A percentile compares a stretch with the other conserved stretches of the same genome.
These are phyloP conservation scores for Didymella pinodella DNA, from an alignment of 2,329 filamentous ascomycete genomes.

Conservation along the genomic window DNA sequence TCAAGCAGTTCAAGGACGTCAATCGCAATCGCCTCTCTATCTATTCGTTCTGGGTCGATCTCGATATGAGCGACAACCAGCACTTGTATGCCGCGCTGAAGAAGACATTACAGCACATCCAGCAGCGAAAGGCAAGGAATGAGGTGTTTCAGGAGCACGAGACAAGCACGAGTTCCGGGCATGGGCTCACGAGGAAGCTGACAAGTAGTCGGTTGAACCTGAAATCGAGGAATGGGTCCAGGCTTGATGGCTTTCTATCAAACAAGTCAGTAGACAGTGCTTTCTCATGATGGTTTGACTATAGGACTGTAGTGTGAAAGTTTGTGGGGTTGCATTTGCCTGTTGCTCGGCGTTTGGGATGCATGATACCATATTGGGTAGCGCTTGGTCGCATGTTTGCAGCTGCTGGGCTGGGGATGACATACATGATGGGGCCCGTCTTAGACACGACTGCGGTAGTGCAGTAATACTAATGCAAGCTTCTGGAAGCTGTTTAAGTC, in stretches of 20 bases:
- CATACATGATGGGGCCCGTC: neutral
- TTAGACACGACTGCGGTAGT: neutral
- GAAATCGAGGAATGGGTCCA: constrained; percentile 11
- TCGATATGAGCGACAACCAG: constrained; percentile 47
- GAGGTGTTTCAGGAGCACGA: constrained; percentile 36
- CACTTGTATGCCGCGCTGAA: constrained; percentile 48
- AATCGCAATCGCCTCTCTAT: constrained; percentile 42
- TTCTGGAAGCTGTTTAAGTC: neutral
- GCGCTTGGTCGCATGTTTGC: neutral
- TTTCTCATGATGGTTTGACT: neutral
- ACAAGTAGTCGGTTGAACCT: constrained; percentile 17
- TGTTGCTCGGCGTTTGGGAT: constrained; percentile 11
- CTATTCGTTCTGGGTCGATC: constrained; percentile 50
- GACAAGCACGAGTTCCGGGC: constrained; percentile 9
- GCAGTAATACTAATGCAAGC: neutral
- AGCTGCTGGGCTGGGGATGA: neutral
- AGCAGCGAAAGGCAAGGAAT: constrained; percentile 40
- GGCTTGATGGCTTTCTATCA: constrained; percentile 6
- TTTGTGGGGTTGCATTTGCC: neutral
- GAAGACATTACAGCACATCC: constrained; percentile 45
- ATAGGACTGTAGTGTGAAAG: neutral
- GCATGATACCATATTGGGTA: constrained; percentile 14
- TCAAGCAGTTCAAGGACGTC: constrained; percentile 43
- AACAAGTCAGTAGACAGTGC: constrained; percentile 13
- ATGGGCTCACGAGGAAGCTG: constrained; percentile 15